A percentile compares a stretch with the other conserved stretches of the same genome.
phyloP scores from a whole-genome alignment of 1,284 basidiomycete genomes.

The Papiliotrema fonsecae region DNA sequence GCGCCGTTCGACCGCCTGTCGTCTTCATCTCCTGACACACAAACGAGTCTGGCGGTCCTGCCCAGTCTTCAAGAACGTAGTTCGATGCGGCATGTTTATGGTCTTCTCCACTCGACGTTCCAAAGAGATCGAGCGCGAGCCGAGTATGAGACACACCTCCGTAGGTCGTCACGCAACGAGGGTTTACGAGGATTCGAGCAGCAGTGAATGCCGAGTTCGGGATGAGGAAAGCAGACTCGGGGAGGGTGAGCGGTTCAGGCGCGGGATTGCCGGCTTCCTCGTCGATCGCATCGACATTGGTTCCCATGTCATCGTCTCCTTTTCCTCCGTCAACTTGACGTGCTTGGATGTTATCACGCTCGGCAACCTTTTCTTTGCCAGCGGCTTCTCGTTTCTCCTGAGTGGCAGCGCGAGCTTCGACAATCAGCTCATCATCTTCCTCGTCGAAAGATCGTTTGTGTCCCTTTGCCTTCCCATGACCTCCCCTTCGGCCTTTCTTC shows the following conservation, averaged over 20 bases:
- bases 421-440: constrained; percentile 3
- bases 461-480: constrained; percentile 20
- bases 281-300: constrained; percentile 83
- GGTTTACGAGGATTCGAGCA: constrained; percentile 86
- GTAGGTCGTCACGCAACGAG: constrained; percentile 91
- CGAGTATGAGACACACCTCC: constrained; percentile 91
- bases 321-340: constrained; percentile 49
- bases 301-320: constrained; percentile 63
- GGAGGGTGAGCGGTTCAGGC: constrained; percentile 41
- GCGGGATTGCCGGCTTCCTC: constrained; percentile 49
- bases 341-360: too few species aligned
- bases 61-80: constrained; percentile 87
- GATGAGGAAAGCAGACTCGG: constrained; percentile 55
- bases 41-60: constrained; percentile 87
- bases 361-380: background rate
- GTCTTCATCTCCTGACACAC: constrained; percentile 94
- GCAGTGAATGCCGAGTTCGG: constrained; percentile 84
- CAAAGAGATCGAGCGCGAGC: constrained; percentile 84
- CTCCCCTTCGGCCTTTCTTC: constrained; percentile 45
- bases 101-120: constrained; percentile 55
- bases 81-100: constrained; percentile 53
- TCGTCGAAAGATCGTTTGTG: constrained; percentile 26
- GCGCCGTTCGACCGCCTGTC: constrained; percentile 82
- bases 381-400: background rate
- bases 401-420: background rate